These are phyloP conservation scores for Phyllosticta capitalensis DNA, from an alignment of 2,329 filamentous ascomycete species.

Conservation along the genomic window DNA sequence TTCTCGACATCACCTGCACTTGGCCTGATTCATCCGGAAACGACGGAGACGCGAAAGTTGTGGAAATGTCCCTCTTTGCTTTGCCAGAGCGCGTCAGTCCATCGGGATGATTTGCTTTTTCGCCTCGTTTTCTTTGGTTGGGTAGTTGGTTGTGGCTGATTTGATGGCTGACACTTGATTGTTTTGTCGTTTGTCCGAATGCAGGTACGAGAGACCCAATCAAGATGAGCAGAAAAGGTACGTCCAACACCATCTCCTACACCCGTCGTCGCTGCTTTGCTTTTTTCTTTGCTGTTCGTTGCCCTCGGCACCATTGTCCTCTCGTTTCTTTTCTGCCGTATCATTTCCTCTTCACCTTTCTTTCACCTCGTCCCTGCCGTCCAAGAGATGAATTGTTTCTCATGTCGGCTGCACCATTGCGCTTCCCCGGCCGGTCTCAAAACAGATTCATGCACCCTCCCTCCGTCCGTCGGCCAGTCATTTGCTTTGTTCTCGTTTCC, in stretches of 20 bases:
- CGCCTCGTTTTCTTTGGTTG: neutral
- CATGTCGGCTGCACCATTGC: neutral
- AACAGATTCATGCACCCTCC: neutral
- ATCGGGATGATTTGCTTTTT: neutral
- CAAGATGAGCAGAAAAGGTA: slow-evolving; percentile 4
- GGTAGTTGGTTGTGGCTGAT: no score
- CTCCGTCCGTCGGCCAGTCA: neutral
- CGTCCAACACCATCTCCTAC: no score
- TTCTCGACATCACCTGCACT: neutral
- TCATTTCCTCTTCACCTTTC: neutral
- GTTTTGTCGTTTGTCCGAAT: neutral
- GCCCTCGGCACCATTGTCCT: neutral
- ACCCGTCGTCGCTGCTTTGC: no score
- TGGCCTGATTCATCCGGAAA: neutral
- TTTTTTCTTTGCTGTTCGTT: neutral
- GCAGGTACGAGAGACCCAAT: neutral
- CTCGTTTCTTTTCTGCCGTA: neutral
- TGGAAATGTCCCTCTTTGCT: neutral
- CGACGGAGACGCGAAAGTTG: neutral
- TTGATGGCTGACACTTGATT: neutral
- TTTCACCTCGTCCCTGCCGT: neutral
- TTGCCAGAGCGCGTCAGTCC: neutral
- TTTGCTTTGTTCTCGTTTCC: neutral
- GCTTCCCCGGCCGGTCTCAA: neutral
- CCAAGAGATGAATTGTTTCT: no score